These are phyloP conservation scores for Scenedesmus sp. DNA, from an alignment of 163 green algal genomes.

Conservation along the genomic window DNA sequence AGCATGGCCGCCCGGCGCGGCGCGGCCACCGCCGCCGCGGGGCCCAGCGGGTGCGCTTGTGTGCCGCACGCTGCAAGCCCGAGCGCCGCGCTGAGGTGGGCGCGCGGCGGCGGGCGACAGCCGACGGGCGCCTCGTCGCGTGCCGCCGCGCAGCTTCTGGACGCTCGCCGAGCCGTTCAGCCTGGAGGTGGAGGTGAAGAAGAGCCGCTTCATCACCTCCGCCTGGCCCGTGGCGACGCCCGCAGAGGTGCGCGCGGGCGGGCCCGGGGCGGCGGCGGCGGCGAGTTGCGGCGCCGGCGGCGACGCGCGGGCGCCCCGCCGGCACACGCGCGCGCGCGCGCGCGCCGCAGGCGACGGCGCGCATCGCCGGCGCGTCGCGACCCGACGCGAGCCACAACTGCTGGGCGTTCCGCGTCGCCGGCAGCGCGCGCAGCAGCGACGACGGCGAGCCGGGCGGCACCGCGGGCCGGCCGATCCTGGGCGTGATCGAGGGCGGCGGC, in stretches of 20 bases:
- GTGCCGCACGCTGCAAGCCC: neutral
- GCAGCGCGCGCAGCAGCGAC: conserved; percentile 70
- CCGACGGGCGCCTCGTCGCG: too few species aligned
- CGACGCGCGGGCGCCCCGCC: too few species aligned
- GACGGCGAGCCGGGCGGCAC: conserved; percentile 90
- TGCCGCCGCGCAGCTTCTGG: conserved; percentile 46
- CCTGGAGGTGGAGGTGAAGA: conserved; percentile 41
- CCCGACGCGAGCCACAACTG: conserved; percentile 83
- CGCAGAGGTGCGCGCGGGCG: conserved; percentile 44
- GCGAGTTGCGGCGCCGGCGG: too few species aligned
- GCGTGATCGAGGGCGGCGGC: conserved; percentile 78
- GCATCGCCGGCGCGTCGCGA: conserved; percentile 59
- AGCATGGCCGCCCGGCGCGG: too few species aligned
- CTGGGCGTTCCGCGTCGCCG: conserved; percentile 61
- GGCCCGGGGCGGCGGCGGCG: too few species aligned
- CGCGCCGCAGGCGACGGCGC: conserved; percentile 52
- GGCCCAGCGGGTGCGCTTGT: neutral
- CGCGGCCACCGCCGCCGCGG: too few species aligned
- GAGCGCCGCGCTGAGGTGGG: too few species aligned
- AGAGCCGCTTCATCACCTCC: conserved; percentile 65
- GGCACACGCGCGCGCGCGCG: too few species aligned
- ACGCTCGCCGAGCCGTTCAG: conserved; percentile 23
- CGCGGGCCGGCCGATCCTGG: conserved; percentile 89
- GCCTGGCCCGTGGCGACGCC: conserved; percentile 67
- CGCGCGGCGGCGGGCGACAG: too few species aligned